phyloP scores from a whole-genome alignment of 2,329 filamentous ascomycete species.

The Trichoderma sp. region DNA sequence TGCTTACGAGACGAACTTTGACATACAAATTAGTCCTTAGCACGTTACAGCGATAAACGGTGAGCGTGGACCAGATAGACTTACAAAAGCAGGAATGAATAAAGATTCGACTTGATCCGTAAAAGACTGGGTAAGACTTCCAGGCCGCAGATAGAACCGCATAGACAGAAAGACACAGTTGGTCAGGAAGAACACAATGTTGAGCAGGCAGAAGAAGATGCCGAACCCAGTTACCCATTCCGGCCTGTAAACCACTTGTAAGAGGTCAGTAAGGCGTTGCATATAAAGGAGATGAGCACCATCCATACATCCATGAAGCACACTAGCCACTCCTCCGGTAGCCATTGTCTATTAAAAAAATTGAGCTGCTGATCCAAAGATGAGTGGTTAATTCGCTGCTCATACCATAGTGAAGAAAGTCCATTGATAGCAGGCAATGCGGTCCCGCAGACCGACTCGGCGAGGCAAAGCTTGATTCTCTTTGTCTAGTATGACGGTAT shows the following conservation, averaged over 20 bases:
- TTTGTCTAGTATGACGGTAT: neutral
- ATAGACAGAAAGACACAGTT: constrained; percentile 68
- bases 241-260: constrained; percentile 38
- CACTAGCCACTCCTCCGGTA: constrained; percentile 60
- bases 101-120: constrained; percentile 77
- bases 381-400: neutral
- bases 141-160: constrained; percentile 71
- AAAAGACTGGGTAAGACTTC: constrained; percentile 72
- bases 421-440: constrained; percentile 64
- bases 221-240: constrained; percentile 63
- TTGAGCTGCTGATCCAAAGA: neutral
- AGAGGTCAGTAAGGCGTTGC: neutral
- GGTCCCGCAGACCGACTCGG: constrained; percentile 53
- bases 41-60: neutral
- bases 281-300: neutral
- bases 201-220: constrained; percentile 64
- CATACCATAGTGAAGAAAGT: constrained; percentile 70
- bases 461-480: constrained; percentile 27
- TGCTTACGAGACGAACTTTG: constrained; percentile 50
- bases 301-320: constrained; percentile 44
- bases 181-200: constrained; percentile 63
- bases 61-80: neutral
- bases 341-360: constrained; percentile 46
- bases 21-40: neutral
- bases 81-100: constrained; percentile 71